Conservation (phyloP, 2,329 filamentous ascomycete genomes). For the Epichloe hybrida region DNA sequence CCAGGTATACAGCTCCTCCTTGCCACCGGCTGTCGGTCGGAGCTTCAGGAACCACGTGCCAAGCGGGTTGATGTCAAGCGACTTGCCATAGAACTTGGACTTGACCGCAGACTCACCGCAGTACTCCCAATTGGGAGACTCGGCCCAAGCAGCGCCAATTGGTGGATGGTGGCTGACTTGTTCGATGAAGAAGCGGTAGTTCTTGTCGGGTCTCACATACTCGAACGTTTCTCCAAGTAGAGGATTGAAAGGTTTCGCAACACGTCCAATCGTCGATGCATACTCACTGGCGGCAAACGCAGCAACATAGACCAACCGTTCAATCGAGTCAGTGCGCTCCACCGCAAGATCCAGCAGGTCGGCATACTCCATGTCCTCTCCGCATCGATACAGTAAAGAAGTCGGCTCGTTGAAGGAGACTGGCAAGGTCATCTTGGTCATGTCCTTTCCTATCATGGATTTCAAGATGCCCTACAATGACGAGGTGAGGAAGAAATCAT, state of each 20-base stretch:
- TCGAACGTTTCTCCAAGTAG: slow-evolving; percentile 94
- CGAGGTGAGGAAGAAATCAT: background rate
- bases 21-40: slow-evolving; percentile 58
- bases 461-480: slow-evolving; percentile 73
- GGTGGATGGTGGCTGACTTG: slow-evolving; percentile 97
- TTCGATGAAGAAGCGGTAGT: slow-evolving; percentile 96
- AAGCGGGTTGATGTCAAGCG: slow-evolving; percentile 90
- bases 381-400: slow-evolving; percentile 83
- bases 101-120: slow-evolving; percentile 91
- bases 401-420: slow-evolving; percentile 99
- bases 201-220: slow-evolving; percentile 89
- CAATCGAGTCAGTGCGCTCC: slow-evolving; percentile 72
- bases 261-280: slow-evolving; percentile 88
- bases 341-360: slow-evolving; percentile 83
- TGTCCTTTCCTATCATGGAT: slow-evolving; percentile 99
- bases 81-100: slow-evolving; percentile 95
- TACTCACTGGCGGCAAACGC: slow-evolving; percentile 95
- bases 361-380: slow-evolving; percentile 96
- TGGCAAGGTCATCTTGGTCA: slow-evolving; percentile 98
- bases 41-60: slow-evolving; percentile 94
- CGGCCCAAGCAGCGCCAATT: slow-evolving; percentile 83
- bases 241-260: slow-evolving; percentile 97
- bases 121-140: slow-evolving; percentile 91
- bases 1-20: slow-evolving; percentile 90
- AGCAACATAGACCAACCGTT: slow-evolving; percentile 86